Percentiles rank a stretch among this genome's conserved stretches.
Evolutionary conservation across 306 rosid genomes (phyloP).

Genomic region (Acacia melanoxylon): DNA sequence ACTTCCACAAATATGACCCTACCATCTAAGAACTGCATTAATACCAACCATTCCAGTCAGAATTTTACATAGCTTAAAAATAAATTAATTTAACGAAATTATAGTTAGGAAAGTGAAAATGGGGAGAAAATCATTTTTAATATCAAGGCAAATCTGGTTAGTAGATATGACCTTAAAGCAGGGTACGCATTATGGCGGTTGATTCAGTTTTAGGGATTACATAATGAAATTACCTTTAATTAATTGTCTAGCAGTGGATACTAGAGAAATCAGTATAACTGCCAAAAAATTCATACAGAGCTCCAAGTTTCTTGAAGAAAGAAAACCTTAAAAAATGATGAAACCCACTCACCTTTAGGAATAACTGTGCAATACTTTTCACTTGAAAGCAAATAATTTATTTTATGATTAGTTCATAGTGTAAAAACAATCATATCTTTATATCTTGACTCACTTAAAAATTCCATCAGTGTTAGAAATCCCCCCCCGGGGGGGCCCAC

Average conservation of each 20-base stretch:
- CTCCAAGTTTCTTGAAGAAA: not conserved
- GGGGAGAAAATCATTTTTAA: not conserved
- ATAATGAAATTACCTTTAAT: not conserved
- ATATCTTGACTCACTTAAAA: not conserved
- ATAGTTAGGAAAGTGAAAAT: not conserved
- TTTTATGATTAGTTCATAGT: constrained; percentile 7
- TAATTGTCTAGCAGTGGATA: not conserved
- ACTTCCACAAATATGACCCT: constrained; percentile 95
- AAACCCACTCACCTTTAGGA: constrained; percentile 9
- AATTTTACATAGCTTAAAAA: constrained; percentile 9
- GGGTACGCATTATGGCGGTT: not conserved
- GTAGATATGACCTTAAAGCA: not conserved
- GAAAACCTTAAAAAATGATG: not conserved
- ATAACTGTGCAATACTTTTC: not conserved
- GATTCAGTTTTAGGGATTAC: not conserved
- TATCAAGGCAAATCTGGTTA: not conserved
- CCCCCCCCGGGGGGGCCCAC: too few relatives aligned
- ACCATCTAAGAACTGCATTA: constrained; percentile 81
- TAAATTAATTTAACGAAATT: not conserved
- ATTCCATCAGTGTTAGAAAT: not conserved
- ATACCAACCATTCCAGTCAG: constrained; percentile 28
- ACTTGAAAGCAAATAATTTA: not conserved
- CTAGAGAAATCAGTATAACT: not conserved
- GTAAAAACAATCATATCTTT: not conserved
- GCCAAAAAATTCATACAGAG: not conserved